Percentiles rank a stretch among this genome's conserved stretches.
These are phyloP conservation scores for Citrullus colocynthis DNA, from an alignment of 306 rosid genomes.

Conservation along the genomic window DNA sequence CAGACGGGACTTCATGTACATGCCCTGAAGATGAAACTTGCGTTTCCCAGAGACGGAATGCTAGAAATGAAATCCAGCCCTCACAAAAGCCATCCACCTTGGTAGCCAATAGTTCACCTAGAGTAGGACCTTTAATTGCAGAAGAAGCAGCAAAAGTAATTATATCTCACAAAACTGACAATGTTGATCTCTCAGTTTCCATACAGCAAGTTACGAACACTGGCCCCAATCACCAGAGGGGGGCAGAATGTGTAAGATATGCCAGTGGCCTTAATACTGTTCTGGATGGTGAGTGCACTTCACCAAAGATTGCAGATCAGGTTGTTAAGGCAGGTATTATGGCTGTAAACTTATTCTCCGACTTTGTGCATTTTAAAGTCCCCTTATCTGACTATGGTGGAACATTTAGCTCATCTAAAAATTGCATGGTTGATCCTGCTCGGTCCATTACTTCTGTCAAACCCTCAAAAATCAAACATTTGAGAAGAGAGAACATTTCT, in stretches of 20 bases:
- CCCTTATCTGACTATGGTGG: constrained; percentile 59
- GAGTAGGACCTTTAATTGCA: constrained; percentile 29
- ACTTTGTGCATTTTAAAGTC: constrained; percentile 44
- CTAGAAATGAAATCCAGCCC: constrained; percentile 27
- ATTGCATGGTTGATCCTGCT: constrained; percentile 54
- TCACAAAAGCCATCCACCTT: constrained; percentile 39
- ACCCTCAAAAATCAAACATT: constrained; percentile 47
- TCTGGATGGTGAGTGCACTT: constrained; percentile 20
- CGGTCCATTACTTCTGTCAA: constrained; percentile 33
- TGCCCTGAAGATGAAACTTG: constrained; percentile 75
- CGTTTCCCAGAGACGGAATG: constrained; percentile 36
- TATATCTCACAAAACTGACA: constrained; percentile 24
- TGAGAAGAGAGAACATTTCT: constrained; percentile 42
- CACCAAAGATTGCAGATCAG: constrained; percentile 42
- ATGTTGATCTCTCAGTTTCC: constrained; percentile 20
- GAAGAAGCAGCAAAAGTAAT: constrained; percentile 26
- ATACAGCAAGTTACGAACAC: constrained; percentile 21
- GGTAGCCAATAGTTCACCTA: constrained; percentile 23
- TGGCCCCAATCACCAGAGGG: constrained; percentile 24
- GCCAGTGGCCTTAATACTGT: constrained; percentile 27
- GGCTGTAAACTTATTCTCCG: constrained; percentile 67
- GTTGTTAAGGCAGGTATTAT: constrained; percentile 69
- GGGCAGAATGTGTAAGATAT: constrained; percentile 37
- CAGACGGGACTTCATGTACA: constrained; percentile 71
- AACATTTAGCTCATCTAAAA: constrained; percentile 34